Base-by-base conservation (phyloP, 306 rosid genomes). In the Nissolia schottii region DNA sequence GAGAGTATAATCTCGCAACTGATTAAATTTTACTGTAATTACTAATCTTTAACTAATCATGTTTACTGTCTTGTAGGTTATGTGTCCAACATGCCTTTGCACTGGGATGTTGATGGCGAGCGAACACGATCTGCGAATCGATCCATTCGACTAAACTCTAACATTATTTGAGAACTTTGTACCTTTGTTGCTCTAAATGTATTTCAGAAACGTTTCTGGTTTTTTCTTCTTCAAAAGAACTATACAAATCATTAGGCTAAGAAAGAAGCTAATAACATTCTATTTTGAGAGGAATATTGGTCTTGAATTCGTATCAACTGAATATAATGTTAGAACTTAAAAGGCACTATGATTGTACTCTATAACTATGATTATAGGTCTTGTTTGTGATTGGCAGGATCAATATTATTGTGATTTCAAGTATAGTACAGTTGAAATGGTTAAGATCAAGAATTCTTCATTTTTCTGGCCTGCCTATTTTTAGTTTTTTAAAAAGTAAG, bases 101-200 rank as follows among this genome's bases (percentile, higher is more conserved):
- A 93, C 98, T 14, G 98, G 98, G 74, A 85, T 87, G 96, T 67
- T 85, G 90, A 93, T 93, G 98, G 97, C 98, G 11, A 93, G 98
- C 18, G 97, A 93, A 29, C 98, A 93, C 51, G 98, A 93, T 78
- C 89, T 90, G 9, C 81, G 98, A 58, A 81, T 93, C 11, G 96
- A 93, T 79, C 98, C 98, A 65, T 93, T 93, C 73, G 97, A 88
- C 88, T 93, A 62, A 46, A 50, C 8, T 11, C 14, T 37, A 31
- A 62, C 65, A 41, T 43, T 32, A 34, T 58, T 35, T 24, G 59
- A 14, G 40, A 55, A 53, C 58, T 57, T n/a, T 45, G 45, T 18
- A 18, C 11, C 63, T 23, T 59, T 67, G 28, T 37, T 61, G 19
- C 51, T 45, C 51, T 45, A 15, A 45, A 45, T 11, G 1, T n/a